Base-by-base conservation (phyloP, 164 flowering plant genomes). In the Vitis rotundifolia region DNA sequence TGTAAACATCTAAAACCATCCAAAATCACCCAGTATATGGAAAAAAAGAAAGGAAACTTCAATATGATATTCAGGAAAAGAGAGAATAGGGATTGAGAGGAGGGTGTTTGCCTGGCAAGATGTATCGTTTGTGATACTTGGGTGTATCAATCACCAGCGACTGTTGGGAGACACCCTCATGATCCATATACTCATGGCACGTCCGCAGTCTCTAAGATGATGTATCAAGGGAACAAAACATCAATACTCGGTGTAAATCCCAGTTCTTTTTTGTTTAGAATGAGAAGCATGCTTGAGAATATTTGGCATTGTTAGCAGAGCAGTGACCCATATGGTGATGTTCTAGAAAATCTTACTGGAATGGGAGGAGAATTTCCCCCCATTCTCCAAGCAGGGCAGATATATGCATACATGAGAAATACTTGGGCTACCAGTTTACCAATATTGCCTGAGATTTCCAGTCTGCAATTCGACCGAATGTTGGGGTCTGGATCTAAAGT, bases 111-210 rank as follows among this genome's bases (percentile, higher is more conserved):
- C 99, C 94, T 80, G 97, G 97, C 72, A 95, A 78, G 67, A 84
- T 86, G 79, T 91, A 95, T 9, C 89, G 87, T 75, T 89, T 95
- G 54, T 89, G 97, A 73, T 84, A 87, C 77, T 89, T 87, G 8
- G 99, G 98, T 63, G 91, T 77, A 44, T 75, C 79, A 61, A 93
- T 88, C 71, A 82, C 85, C 50, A 85, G 76, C 19, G 90, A 91
- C 70, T 95, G 99, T 73, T 93, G 91, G 29, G 89, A 64, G 49
- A 83, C 72, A 62, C 98, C 98, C 64, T 88, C 88, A n/a, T 77
- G 88, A 69, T 93, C 92, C 31, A 87, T 88, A 64, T 80, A 89
- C 62, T 82, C 85, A 71, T 88, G 91, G 81, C 97, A 87, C 29
- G 90, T 88, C 67, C 89, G 74, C 47, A 94, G 66, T 70, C 97